A percentile compares a stretch with the other conserved stretches of the same genome.
These are phyloP conservation scores for Talaromyces sp. DNA, from an alignment of 2,329 filamentous ascomycete species.

Conservation along the genomic window DNA sequence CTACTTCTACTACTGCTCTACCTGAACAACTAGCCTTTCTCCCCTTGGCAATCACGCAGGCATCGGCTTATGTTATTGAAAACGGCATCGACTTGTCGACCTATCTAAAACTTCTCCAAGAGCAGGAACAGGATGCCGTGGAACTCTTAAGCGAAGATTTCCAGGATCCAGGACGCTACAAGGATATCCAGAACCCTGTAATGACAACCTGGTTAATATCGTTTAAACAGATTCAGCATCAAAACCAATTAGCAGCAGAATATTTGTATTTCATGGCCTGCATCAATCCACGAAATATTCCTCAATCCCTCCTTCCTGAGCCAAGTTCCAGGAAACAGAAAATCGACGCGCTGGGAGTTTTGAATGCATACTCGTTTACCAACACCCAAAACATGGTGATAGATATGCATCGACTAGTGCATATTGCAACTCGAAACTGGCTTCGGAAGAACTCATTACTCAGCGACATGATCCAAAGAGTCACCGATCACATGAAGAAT, in stretches of 20 bases:
- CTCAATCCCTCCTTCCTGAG: constrained; percentile 18
- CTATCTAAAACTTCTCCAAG: constrained; percentile 17
- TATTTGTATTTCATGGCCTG: constrained; percentile 26
- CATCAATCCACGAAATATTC: constrained; percentile 21
- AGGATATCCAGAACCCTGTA: constrained; percentile 25
- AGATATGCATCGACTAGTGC: constrained; percentile 26
- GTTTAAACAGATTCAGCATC: constrained; percentile 22
- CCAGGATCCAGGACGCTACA: constrained; percentile 22
- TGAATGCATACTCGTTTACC: constrained; percentile 18
- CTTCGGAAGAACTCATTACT: constrained; percentile 11
- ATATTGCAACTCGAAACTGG: constrained; percentile 25
- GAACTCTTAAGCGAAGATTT: constrained; percentile 26
- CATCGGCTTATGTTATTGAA: constrained; percentile 24
- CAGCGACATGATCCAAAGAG: constrained; percentile 1
- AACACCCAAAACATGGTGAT: constrained; percentile 1
- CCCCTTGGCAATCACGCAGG: constrained; percentile 27
- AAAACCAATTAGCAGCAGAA: constrained; percentile 14
- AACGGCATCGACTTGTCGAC: constrained; percentile 12
- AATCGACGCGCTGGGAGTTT: constrained; percentile 16
- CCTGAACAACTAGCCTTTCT: constrained; percentile 20
- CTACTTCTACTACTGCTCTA: constrained; percentile 4
- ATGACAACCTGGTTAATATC: constrained; percentile 30
- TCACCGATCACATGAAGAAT: constrained; percentile 1
- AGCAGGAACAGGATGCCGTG: constrained; percentile 19
- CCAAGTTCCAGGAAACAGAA: constrained; percentile 1